Conservation (phyloP, 176 grass and related monocot species). For the Oryza punctata region DNA sequence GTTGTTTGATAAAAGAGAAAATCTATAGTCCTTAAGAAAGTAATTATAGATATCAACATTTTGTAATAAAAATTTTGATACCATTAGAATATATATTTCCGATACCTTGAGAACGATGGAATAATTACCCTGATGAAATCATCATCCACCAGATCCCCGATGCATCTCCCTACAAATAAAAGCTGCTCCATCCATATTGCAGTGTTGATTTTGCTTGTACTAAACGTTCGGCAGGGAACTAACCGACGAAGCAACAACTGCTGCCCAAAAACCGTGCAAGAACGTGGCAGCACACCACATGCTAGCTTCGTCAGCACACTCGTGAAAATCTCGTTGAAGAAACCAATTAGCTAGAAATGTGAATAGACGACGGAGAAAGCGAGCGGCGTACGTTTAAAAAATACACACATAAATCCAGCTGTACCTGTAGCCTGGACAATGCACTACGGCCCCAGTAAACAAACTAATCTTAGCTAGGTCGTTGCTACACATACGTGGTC, state of each 20-base stretch:
- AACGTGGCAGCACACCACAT: constrained; percentile 1
- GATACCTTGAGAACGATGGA: too few species aligned
- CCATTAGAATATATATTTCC: too few species aligned
- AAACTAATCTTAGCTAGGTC: not conserved
- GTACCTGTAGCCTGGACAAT: not conserved
- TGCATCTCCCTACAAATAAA: not conserved
- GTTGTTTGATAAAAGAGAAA: too few species aligned
- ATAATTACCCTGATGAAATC: not conserved
- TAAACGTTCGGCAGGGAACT: not conserved
- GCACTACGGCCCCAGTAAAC: not conserved
- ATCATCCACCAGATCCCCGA: not conserved
- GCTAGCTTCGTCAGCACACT: not conserved
- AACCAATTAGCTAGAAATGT: not conserved
- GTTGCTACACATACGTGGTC: constrained; percentile 18
- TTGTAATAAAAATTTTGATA: too few species aligned
- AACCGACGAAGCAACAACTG: not conserved
- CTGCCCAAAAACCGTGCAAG: not conserved
- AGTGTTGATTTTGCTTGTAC: not conserved
- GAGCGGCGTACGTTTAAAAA: not conserved
- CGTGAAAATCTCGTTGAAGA: constrained; percentile 7
- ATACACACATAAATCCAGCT: not conserved
- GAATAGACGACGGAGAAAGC: not conserved
- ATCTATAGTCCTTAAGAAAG: too few species aligned
- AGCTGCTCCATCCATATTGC: not conserved
- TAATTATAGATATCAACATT: too few species aligned